A percentile compares a stretch with the other conserved stretches of the same genome.
phyloP scores from a whole-genome alignment of 768 basidiomycete species.

The Mycena alexandri region DNA sequence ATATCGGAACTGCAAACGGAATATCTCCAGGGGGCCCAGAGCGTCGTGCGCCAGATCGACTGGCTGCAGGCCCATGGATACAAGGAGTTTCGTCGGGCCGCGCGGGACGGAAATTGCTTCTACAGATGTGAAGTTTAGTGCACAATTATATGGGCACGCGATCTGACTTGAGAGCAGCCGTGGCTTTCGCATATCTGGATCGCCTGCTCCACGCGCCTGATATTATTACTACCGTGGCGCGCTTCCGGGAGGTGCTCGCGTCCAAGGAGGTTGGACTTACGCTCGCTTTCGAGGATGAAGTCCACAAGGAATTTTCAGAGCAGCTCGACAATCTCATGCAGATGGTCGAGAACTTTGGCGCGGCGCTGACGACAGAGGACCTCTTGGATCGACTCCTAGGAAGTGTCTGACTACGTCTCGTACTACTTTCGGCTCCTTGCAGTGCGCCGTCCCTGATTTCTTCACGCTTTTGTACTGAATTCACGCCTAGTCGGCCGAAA shows the following conservation, averaged over 20 bases:
- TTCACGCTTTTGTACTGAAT: background rate
- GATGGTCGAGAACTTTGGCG: constrained; percentile 28
- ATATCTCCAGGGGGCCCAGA: constrained; percentile 70
- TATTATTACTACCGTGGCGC: constrained; percentile 23
- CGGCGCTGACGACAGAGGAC: constrained; percentile 30
- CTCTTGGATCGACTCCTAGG: constrained; percentile 26
- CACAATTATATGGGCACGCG: constrained; percentile 7
- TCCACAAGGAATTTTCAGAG: constrained; percentile 35
- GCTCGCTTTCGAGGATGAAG: constrained; percentile 33
- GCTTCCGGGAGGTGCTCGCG: constrained; percentile 32
- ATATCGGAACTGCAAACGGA: constrained; percentile 71
- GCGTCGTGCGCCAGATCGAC: constrained; percentile 82
- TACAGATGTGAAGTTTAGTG: constrained; percentile 76
- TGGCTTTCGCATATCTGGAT: constrained; percentile 86
- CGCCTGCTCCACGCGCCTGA: constrained; percentile 63
- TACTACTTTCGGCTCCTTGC: constrained; percentile 87
- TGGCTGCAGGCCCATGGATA: constrained; percentile 75
- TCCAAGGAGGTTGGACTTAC: constrained; percentile 22
- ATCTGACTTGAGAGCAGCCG: constrained; percentile 60
- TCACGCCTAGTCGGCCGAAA: constrained; percentile 72
- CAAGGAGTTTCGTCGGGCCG: constrained; percentile 36
- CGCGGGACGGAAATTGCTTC: constrained; percentile 87
- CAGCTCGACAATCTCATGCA: constrained; percentile 29
- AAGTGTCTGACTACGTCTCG: constrained; percentile 80
- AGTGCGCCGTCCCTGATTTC: constrained; percentile 43